Conservation (phyloP, 1,284 basidiomycete genomes). For the Entoloma clypeatum region DNA sequence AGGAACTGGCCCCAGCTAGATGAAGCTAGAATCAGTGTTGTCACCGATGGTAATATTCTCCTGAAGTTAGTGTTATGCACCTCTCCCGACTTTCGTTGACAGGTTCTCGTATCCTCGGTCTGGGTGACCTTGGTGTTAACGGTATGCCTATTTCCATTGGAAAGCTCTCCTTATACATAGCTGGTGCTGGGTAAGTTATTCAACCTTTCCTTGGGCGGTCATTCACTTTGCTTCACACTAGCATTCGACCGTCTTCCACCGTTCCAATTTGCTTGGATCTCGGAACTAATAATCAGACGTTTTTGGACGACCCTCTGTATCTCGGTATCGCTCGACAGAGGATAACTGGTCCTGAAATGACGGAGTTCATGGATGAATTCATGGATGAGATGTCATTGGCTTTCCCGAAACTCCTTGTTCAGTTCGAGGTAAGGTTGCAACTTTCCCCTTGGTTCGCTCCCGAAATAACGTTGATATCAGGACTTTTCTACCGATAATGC, state of each 20-base stretch:
- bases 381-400: conserved; percentile 74
- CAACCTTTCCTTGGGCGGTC: not conserved
- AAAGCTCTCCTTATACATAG: conserved; percentile 89
- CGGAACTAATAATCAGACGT: conserved; percentile 84
- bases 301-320: conserved; percentile 87
- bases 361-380: conserved; percentile 90
- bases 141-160: conserved; percentile 95
- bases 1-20: conserved; percentile 73
- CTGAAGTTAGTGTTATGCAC: not conserved
- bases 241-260: conserved; percentile 81
- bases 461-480: conserved; percentile 29
- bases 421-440: conserved; percentile 67
- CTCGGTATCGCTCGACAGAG: conserved; percentile 79
- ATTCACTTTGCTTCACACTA: conserved; percentile 26
- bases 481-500: conserved; percentile 88
- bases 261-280: conserved; percentile 85
- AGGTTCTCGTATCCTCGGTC: conserved; percentile 87
- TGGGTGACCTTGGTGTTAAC: conserved; percentile 86
- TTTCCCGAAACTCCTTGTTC: conserved; percentile 84
- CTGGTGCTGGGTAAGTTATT: conserved; percentile 69
- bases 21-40: conserved; percentile 79
- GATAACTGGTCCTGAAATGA: conserved; percentile 61
- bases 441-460: conserved; percentile 12
- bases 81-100: conserved; percentile 9
- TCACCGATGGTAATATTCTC: conserved; percentile 70